A percentile compares a stretch with the other conserved stretches of the same genome.
These are phyloP conservation scores for Globisporangium paroecandrum DNA, from an alignment of 352 stramenopile genomes.

Conservation along the genomic window DNA sequence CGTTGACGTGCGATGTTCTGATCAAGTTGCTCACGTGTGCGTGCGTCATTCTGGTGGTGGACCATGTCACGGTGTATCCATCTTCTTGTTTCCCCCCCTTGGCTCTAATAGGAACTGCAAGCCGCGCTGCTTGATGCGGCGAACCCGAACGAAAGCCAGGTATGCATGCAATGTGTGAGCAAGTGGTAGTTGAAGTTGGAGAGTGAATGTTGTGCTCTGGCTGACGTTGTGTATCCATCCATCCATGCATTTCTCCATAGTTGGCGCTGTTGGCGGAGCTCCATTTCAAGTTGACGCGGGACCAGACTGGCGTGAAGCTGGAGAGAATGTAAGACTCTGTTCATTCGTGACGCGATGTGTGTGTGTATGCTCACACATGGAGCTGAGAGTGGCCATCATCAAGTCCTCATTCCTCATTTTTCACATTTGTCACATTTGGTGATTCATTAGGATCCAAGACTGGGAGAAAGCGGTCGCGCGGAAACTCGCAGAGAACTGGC, in stretches of 20 bases:
- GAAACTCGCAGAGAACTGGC: slow-evolving; percentile 80
- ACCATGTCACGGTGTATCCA: not conserved
- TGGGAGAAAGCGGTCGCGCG: slow-evolving; percentile 73
- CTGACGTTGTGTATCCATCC: slow-evolving; percentile 8
- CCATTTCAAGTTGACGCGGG: slow-evolving; percentile 75
- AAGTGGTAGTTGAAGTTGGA: not conserved
- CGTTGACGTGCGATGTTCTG: not conserved
- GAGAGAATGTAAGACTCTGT: slow-evolving; percentile 60
- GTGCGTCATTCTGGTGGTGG: not conserved
- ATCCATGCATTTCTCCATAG: slow-evolving; percentile 26
- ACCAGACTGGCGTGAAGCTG: slow-evolving; percentile 71
- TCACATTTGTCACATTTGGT: not conserved
- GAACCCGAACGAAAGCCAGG: slow-evolving; percentile 40
- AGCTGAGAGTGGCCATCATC: not conserved
- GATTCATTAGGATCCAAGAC: slow-evolving; percentile 59
- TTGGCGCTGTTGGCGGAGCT: slow-evolving; percentile 70
- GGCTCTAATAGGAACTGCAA: slow-evolving; percentile 49
- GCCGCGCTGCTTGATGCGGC: slow-evolving; percentile 48
- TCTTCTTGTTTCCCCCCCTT: not conserved
- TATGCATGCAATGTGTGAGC: slow-evolving; percentile 21
- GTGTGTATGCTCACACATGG: not conserved
- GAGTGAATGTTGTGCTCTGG: slow-evolving; percentile 1
- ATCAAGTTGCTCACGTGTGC: not conserved
- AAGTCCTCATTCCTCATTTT: not conserved
- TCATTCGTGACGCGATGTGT: not conserved